Conservation (phyloP, 1,139 yeast genomes). For the Geotrichum reessii region DNA sequence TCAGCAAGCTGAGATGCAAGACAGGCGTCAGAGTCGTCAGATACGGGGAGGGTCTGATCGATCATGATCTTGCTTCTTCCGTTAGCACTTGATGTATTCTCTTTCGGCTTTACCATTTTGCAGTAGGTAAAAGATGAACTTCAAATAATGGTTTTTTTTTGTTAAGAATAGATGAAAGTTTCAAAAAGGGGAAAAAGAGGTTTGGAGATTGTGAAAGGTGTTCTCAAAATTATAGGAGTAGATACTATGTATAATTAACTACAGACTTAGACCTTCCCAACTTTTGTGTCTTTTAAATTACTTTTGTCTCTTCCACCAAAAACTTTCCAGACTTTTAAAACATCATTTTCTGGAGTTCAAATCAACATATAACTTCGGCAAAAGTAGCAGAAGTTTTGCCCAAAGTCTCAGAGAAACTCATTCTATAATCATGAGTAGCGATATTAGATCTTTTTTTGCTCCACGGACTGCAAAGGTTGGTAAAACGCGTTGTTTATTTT, state of each 20-base stretch:
- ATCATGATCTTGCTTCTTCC: slow-evolving; percentile 7
- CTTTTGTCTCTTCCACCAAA: neutral
- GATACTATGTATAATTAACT: neutral
- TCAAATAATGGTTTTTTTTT: no score
- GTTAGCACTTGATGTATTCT: neutral
- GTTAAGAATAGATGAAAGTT: slow-evolving; percentile 13
- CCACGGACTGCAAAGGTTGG: slow-evolving; percentile 12
- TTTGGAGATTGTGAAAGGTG: neutral
- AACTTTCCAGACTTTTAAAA: neutral
- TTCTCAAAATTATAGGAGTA: neutral
- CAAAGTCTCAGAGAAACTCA: neutral
- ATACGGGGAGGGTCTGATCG: slow-evolving; percentile 11
- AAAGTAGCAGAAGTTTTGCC: neutral
- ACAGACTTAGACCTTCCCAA: neutral
- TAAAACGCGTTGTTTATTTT: neutral
- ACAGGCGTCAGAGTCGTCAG: neutral
- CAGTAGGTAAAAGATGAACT: no score
- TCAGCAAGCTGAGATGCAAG: slow-evolving; percentile 17
- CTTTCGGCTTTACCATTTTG: neutral
- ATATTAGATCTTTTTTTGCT: slow-evolving; percentile 15
- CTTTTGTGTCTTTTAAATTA: neutral
- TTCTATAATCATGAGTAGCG: slow-evolving; percentile 9
- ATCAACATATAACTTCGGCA: neutral
- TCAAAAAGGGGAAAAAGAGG: slow-evolving; percentile 9
- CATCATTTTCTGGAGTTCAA: neutral